Conservation (phyloP, 2,329 filamentous ascomycete species). For the Alternaria gansuensis region DNA sequence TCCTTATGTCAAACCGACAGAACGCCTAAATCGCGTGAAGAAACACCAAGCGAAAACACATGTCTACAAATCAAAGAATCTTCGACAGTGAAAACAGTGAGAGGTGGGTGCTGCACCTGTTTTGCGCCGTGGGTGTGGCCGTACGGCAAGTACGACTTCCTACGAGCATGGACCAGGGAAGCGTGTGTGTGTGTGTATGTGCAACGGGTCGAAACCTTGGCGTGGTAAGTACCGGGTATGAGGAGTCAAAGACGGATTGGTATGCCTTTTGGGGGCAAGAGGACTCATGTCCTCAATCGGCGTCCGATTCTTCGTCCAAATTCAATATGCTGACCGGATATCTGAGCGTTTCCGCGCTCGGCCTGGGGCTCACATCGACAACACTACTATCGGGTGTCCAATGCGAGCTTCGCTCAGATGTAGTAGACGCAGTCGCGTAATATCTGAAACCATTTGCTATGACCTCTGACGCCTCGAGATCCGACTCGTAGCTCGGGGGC, state of each 20-base stretch:
- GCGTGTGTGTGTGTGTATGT: background rate
- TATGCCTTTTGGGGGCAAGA: slow-evolving; percentile 9
- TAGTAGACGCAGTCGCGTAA: slow-evolving; percentile 45
- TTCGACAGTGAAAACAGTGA: background rate
- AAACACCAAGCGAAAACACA: background rate
- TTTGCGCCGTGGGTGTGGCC: background rate
- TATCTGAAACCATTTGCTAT: slow-evolving; percentile 56
- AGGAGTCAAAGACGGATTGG: slow-evolving; percentile 13
- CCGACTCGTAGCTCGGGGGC: slow-evolving; percentile 56
- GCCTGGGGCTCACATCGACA: slow-evolving; percentile 51
- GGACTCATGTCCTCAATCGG: slow-evolving; percentile 16
- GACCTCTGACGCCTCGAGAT: slow-evolving; percentile 49
- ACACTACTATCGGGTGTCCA: slow-evolving; percentile 54
- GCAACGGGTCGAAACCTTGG: background rate
- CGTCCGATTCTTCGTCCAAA: slow-evolving; percentile 32
- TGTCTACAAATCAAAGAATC: background rate
- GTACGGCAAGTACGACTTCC: background rate
- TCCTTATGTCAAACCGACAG: background rate
- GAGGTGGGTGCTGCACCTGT: background rate
- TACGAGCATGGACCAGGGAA: background rate
- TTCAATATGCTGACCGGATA: slow-evolving; percentile 39
- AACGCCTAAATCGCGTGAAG: background rate
- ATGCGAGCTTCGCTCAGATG: slow-evolving; percentile 34
- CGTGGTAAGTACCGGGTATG: slow-evolving; percentile 4
- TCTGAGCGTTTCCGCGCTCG: slow-evolving; percentile 51